These are phyloP conservation scores for Tetrahymena thermophila DNA, from an alignment of 73 alveolate species.

Conservation along the genomic window DNA sequence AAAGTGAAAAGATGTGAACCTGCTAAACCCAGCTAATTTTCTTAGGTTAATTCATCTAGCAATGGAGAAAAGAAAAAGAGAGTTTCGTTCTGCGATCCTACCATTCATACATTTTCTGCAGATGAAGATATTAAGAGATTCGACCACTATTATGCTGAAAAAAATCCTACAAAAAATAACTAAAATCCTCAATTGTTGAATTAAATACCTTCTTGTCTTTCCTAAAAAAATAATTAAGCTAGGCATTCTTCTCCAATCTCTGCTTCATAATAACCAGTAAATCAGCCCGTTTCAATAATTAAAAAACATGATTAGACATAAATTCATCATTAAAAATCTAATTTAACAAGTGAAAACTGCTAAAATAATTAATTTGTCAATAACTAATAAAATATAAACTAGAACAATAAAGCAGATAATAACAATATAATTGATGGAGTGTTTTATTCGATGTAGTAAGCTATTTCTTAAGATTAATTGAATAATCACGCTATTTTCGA, in stretches of 20 bases:
- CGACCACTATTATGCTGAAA: not conserved
- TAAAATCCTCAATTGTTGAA: not conserved
- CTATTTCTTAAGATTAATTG: not conserved
- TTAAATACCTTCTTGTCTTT: not conserved
- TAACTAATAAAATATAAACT: not conserved
- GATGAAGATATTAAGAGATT: not conserved
- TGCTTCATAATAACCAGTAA: not conserved
- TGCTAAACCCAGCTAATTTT: not conserved
- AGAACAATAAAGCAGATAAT: not conserved
- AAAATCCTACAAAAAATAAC: not conserved
- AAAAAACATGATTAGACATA: not conserved
- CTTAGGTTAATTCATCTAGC: not conserved
- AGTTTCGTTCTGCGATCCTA: not conserved
- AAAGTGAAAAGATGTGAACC: not conserved
- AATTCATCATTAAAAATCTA: not conserved
- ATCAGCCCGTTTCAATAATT: not conserved
- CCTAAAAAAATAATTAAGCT: not conserved
- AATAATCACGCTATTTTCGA: not conserved
- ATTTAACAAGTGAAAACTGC: not conserved
- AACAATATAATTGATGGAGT: not conserved
- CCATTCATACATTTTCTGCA: not conserved
- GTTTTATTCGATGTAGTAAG: not conserved
- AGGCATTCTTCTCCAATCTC: not conserved
- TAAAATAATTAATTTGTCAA: not conserved
- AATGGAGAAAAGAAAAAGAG: not conserved